phyloP scores from a whole-genome alignment of 2,329 filamentous ascomycete genomes.

The Pseudogymnoascus sp. region DNA sequence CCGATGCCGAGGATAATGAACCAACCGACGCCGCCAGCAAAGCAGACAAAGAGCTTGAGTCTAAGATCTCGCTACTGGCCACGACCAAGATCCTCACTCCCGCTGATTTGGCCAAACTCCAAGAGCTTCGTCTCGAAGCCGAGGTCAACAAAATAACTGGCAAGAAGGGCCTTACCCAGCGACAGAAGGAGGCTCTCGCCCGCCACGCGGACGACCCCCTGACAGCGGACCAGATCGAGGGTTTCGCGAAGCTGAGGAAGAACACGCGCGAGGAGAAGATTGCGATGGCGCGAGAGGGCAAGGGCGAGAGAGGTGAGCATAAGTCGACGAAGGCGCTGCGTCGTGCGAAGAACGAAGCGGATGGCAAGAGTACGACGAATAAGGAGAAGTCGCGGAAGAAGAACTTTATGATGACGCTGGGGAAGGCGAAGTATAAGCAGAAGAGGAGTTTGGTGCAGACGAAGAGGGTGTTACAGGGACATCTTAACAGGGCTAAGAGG shows the following conservation, averaged over 20 bases:
- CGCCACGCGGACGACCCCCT: constrained; percentile 80
- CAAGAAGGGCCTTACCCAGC: constrained; percentile 36
- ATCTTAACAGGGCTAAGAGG: constrained; percentile 74
- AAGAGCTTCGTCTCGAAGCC: constrained; percentile 72
- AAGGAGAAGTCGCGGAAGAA: constrained; percentile 94
- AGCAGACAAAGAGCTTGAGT: constrained; percentile 30
- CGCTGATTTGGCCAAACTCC: constrained; percentile 88
- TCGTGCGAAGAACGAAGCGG: constrained; percentile 76
- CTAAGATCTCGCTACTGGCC: constrained; percentile 65
- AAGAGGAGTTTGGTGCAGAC: constrained; percentile 90
- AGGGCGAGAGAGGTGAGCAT: constrained; percentile 69
- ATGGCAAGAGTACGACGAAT: constrained; percentile 95
- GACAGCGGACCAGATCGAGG: constrained; percentile 86
- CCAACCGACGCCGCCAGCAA: constrained; percentile 36
- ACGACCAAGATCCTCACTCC: constrained; percentile 91
- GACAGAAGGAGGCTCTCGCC: constrained; percentile 35
- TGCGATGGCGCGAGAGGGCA: constrained; percentile 73
- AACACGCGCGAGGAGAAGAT: constrained; percentile 83
- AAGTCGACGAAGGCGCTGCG: constrained; percentile 77
- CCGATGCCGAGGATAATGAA: constrained; percentile 37
- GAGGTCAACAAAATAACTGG: constrained; percentile 57
- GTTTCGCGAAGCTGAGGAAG: constrained; percentile 73
- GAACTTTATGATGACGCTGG: constrained; percentile 97
- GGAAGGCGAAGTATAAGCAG: constrained; percentile 91
- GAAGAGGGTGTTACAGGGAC: constrained; percentile 68